Evolutionary conservation across 2,329 filamentous ascomycete species (phyloP).

Genomic region (Neonectria faginata): DNA sequence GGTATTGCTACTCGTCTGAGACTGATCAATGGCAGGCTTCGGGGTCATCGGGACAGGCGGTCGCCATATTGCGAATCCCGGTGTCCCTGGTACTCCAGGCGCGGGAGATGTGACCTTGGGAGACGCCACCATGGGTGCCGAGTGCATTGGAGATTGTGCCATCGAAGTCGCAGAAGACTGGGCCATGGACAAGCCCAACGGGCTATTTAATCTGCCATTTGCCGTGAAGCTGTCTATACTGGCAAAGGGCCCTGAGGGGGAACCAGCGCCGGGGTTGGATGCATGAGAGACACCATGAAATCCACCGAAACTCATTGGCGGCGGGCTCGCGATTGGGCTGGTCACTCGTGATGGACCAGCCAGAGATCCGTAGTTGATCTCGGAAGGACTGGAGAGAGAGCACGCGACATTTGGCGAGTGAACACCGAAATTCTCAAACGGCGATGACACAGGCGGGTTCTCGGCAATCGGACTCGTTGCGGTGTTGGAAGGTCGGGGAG

Average conservation of each 20-base stretch:
- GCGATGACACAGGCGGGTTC: constrained; percentile 45
- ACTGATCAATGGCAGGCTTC: constrained; percentile 40
- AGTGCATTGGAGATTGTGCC: constrained; percentile 38
- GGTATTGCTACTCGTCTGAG: constrained; percentile 38
- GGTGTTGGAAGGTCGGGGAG: constrained; percentile 49
- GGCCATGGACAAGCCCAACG: constrained; percentile 40
- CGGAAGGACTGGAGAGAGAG: constrained; percentile 48
- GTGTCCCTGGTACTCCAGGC: constrained; percentile 48
- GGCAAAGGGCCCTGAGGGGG: constrained; percentile 48
- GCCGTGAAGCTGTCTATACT: constrained; percentile 51
- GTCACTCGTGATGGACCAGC: constrained; percentile 46
- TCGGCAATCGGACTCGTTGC: constrained; percentile 44
- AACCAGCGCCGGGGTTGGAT: constrained; percentile 44
- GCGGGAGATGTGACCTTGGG: constrained; percentile 36
- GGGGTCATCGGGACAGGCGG: constrained; percentile 47
- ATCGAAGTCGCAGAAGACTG: constrained; percentile 39
- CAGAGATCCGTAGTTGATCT: constrained; percentile 50
- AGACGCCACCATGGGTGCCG: constrained; percentile 40
- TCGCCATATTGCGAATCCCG: constrained; percentile 54
- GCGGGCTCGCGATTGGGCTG: constrained; percentile 50
- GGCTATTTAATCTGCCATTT: constrained; percentile 43
- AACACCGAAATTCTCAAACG: constrained; percentile 49
- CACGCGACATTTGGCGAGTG: constrained; percentile 48
- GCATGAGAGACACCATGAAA: constrained; percentile 49
- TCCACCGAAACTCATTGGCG: constrained; percentile 47